Base-by-base conservation (phyloP, 139 green algal genomes). In the Coelastrella sp. region DNA sequence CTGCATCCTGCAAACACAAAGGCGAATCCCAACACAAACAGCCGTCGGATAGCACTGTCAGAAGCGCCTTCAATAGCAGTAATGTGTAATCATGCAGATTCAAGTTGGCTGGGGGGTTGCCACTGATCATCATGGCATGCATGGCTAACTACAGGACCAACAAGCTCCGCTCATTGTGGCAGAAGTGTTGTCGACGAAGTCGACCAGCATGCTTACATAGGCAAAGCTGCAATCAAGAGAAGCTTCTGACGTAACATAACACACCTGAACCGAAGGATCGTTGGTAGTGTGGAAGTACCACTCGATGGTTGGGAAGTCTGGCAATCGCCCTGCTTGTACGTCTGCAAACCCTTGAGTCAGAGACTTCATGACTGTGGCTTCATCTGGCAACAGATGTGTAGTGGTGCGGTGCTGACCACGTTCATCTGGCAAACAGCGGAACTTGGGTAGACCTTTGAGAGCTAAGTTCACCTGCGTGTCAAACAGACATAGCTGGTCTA, bases 271-370 rank as follows among this genome's bases (percentile, higher is more conserved):
- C 4, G 85, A 91, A 0, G 88, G 90, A 88, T 96, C 94, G 14
- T 94, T 90, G 4, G 92, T 92, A 0, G 93, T 95, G 81, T 95
- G 92, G 19, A 88, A 91, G 83, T 96, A 96, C 87, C 87, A 92
- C 78, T 96, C 94, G 7, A 96, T 96, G 11, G 92, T 94, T 0
- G 94, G 93, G 77, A 93, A 95, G 3, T 93, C 86, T 2, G 93
- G 92, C 54, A 96, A 87, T 64, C 64, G 47, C 5, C 92, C 92
- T 11, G 58, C 76, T n/a, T 75, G 75, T 19, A 86, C 91, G 47
- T 92, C 89, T 47, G 14, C 54, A 80, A 92, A 93, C 59, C 80
- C 80, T 4, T 91, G 57, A 11, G 74, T 88, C 14, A 94, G 74
- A 20, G 74, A 73, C 32, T 82, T 60, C n/a, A 90, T 75, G 22